These are phyloP conservation scores for Coniophora puteana DNA, from an alignment of 1,284 basidiomycete species.

Conservation along the genomic window DNA sequence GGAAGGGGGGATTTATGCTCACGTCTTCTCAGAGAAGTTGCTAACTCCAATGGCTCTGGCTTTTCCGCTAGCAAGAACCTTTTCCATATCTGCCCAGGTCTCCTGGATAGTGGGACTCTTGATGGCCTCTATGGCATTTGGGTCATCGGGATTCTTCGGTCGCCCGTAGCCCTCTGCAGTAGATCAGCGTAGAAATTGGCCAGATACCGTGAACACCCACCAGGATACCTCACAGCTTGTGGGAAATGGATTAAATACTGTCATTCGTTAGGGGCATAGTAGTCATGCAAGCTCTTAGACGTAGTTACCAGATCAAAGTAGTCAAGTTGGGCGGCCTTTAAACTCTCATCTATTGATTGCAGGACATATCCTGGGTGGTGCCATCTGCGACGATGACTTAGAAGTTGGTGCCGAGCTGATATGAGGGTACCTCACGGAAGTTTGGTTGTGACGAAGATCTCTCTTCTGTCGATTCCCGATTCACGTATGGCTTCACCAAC, in stretches of 20 bases:
- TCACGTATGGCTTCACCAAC: constrained; percentile 36
- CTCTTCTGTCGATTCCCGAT: constrained; percentile 31
- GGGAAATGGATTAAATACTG: constrained; percentile 20
- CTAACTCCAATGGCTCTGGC: constrained; percentile 64
- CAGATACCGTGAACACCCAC: neutral
- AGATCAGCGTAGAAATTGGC: neutral
- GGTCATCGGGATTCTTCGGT: neutral
- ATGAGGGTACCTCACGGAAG: constrained; percentile 25
- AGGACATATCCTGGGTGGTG: constrained; percentile 14
- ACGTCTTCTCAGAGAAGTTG: constrained; percentile 60
- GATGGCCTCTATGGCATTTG: constrained; percentile 1
- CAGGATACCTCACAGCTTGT: constrained; percentile 11
- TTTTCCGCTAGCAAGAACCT: constrained; percentile 30
- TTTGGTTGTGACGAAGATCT: constrained; percentile 41
- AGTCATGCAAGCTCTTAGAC: neutral
- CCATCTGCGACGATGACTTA: constrained; percentile 7
- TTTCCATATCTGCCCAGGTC: constrained; percentile 47
- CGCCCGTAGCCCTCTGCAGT: constrained; percentile 1
- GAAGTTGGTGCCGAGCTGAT: neutral
- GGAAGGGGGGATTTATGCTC: constrained; percentile 21
- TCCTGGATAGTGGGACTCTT: constrained; percentile 24
- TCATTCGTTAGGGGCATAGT: neutral
- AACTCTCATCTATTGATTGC: constrained; percentile 14
- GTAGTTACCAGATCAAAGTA: constrained; percentile 16
- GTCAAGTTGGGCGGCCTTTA: constrained; percentile 12